Conservation (phyloP, 1,139 yeast species). For the Hyphopichia burtonii region DNA sequence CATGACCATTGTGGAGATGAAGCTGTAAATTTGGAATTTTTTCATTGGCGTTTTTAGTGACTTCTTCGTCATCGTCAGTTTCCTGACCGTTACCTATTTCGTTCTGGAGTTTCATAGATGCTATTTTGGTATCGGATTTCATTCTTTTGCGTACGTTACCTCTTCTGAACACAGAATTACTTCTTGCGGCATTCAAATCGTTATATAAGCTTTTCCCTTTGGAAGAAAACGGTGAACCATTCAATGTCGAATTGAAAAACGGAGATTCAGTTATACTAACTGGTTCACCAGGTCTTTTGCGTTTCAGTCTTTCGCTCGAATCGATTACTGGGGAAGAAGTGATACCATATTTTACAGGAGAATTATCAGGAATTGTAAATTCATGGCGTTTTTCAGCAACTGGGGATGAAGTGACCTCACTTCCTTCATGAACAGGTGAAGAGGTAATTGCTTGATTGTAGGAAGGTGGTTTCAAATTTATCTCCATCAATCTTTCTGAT, state of each 20-base stretch:
- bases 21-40: too few species aligned
- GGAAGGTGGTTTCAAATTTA: slow-evolving; percentile 3
- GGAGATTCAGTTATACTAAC: slow-evolving; percentile 31
- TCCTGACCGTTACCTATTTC: background rate
- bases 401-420: slow-evolving; percentile 19
- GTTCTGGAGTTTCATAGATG: background rate
- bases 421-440: slow-evolving; percentile 1
- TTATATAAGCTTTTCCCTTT: background rate
- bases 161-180: background rate
- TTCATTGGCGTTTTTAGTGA: background rate
- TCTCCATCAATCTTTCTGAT: slow-evolving; percentile 3
- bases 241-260: slow-evolving; percentile 22
- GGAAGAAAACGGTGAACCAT: slow-evolving; percentile 19
- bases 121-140: background rate
- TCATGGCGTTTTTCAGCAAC: slow-evolving; percentile 8
- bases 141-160: background rate
- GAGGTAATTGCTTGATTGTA: slow-evolving; percentile 2
- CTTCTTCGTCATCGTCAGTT: slow-evolving; percentile 1
- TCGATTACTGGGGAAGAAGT: slow-evolving; percentile 18
- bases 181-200: background rate
- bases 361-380: slow-evolving; percentile 13
- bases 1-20: too few species aligned
- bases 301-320: slow-evolving; percentile 4
- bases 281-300: slow-evolving; percentile 37
- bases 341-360: slow-evolving; percentile 5